Base-by-base conservation (phyloP, 2,329 filamentous ascomycete genomes). In the Pseudocercospora vitis region DNA sequence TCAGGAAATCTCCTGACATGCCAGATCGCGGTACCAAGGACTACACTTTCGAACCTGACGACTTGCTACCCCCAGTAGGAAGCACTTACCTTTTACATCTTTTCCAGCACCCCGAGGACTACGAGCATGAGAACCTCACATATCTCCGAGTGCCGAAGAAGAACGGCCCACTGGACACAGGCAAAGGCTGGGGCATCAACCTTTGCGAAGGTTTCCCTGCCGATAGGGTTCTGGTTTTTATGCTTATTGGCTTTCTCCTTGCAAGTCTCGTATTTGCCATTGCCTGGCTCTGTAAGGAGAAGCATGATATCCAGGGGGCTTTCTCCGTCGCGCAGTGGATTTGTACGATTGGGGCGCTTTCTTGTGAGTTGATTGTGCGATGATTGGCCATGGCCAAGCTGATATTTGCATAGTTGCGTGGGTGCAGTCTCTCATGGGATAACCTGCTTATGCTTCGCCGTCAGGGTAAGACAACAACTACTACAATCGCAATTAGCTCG, bases 241-340 rank as follows among this genome's bases (percentile, higher is more conserved):
- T 69, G 1, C 64, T 69, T 53, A 40, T 54, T 0, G 50, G 67
- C 8, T 71, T 71, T 51, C 63, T 63, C 2, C 23, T 71, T 16
- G 68, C 63, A 4, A 72, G 71, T 55, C 46, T 58, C 1, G 63
- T 70, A 2, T 74, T 74, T 58, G 70, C 65, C 1, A 55, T 68
- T 3, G 51, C 67, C 21, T 74, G 70, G 71, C 65, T 67, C 2
- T 49, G 21, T 12, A n/a, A n/a, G n/a, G 63, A 60, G 48, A 64
- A 62, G 47, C 59, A 61, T 5, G 71, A 74, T 52, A 56, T 73
- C 8, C 70, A 73, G 50, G 71, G 71, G n/a, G 71, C 70, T 9
- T 74, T 73, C 61, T 70, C 69, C 1, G 68, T 73, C 11, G 70
- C 71, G 5, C 65, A 67, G 7, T 74, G 69, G 69, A 59, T 72